These are phyloP conservation scores for Lolium perenne DNA, from an alignment of 176 grass and related monocot species.

Conservation along the genomic window DNA sequence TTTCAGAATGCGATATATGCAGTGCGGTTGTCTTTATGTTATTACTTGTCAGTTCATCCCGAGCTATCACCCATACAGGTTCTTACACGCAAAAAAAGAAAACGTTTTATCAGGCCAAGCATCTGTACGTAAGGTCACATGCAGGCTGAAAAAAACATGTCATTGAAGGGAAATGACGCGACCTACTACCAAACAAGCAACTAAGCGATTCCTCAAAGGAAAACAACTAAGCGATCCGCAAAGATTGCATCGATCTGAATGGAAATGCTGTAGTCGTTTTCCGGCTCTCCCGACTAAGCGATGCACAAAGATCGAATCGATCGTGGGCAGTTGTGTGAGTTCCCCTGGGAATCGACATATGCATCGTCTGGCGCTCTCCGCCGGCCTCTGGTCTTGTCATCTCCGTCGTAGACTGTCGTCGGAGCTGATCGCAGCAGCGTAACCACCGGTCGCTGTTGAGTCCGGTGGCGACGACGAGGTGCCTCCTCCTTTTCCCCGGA, in stretches of 20 bases:
- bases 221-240: not conserved
- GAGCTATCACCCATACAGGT: no score
- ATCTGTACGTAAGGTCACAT: not conserved
- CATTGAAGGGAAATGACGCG: slow-evolving; percentile 18
- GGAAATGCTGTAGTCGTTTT: no score
- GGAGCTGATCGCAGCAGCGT: not conserved
- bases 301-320: not conserved
- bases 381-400: not conserved
- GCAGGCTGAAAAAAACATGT: not conserved
- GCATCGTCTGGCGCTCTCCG: not conserved
- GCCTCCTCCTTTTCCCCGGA: no score
- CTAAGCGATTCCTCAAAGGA: not conserved
- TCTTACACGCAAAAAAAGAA: no score
- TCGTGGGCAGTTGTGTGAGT: not conserved
- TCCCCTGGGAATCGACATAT: no score
- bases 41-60: no score
- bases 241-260: not conserved
- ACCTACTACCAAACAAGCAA: not conserved
- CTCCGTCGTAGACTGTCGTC: not conserved
- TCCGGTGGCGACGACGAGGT: not conserved
- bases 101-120: no score
- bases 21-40: no score
- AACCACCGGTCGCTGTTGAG: not conserved
- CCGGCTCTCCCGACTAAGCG: no score
- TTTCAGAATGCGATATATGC: no score